Percentiles rank a stretch among this genome's conserved stretches.
Evolutionary conservation across 2,329 filamentous ascomycete genomes (phyloP).

Genomic region (Chaetomiaceae sp.): DNA sequence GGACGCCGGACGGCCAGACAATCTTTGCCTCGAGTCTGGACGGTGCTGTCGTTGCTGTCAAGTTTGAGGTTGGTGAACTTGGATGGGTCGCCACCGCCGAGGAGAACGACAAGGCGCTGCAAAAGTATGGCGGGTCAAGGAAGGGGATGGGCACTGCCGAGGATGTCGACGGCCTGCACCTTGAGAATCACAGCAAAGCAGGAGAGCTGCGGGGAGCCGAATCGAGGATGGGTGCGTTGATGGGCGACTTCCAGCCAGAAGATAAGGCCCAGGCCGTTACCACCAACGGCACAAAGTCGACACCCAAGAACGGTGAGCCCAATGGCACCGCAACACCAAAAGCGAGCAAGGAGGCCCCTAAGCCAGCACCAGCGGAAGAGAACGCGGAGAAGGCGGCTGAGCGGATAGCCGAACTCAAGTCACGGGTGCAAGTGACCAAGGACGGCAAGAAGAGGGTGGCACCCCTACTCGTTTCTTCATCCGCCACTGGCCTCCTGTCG

Average conservation of each 20-base stretch:
- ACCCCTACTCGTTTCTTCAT: slow-evolving; percentile 84
- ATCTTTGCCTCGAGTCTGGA: slow-evolving; percentile 85
- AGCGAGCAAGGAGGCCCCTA: slow-evolving; percentile 32
- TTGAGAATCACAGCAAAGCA: slow-evolving; percentile 89
- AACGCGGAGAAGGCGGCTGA: slow-evolving; percentile 49
- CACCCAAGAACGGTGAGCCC: slow-evolving; percentile 35
- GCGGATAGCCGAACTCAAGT: slow-evolving; percentile 64
- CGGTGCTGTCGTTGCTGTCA: slow-evolving; percentile 74
- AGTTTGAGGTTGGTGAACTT: slow-evolving; percentile 82
- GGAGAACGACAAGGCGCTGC: slow-evolving; percentile 88
- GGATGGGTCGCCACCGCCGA: slow-evolving; percentile 81
- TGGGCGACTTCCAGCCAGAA: slow-evolving; percentile 70
- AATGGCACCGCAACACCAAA: slow-evolving; percentile 36
- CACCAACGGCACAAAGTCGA: slow-evolving; percentile 46
- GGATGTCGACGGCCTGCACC: slow-evolving; percentile 77
- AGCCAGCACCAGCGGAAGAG: slow-evolving; percentile 39
- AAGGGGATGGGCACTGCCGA: slow-evolving; percentile 89
- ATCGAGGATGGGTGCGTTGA: slow-evolving; percentile 95
- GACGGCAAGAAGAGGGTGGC: slow-evolving; percentile 96
- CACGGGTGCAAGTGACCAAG: slow-evolving; percentile 89
- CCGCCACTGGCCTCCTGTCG: slow-evolving; percentile 80
- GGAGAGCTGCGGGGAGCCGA: slow-evolving; percentile 86
- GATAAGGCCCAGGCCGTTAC: slow-evolving; percentile 46
- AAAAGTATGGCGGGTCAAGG: slow-evolving; percentile 85
- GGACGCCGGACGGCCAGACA: slow-evolving; percentile 86